Conservation (phyloP, 2,329 filamentous ascomycete genomes). For the Colletotrichum camelliae region DNA sequence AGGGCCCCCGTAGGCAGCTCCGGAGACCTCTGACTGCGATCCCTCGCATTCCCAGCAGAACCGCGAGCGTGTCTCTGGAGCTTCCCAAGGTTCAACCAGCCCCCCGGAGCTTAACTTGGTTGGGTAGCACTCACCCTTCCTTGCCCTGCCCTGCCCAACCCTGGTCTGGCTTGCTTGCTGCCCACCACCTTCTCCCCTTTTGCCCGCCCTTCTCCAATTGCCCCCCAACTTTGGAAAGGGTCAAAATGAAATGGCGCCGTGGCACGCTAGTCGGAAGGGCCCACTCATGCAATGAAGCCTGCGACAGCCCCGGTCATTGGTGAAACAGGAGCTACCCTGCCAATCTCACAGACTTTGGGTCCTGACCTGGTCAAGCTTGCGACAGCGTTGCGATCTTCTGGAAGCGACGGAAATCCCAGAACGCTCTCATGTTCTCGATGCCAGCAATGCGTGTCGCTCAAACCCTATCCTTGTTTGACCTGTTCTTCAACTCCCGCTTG, state of each 20-base stretch:
- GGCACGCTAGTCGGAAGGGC: not conserved
- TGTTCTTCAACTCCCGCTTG: conserved; percentile 6
- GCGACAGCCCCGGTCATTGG: conserved; percentile 46
- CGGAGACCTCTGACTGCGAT: not conserved
- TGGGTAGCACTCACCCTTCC: conserved; percentile 18
- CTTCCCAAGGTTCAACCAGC: conserved; percentile 15
- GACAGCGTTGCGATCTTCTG: conserved; percentile 46
- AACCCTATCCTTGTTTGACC: conserved; percentile 20
- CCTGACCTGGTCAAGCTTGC: conserved; percentile 50
- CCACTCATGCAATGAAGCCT: conserved; percentile 25
- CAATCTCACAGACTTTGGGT: conserved; percentile 47
- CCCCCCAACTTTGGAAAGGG: conserved; percentile 1
- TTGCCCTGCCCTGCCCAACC: conserved; percentile 1
- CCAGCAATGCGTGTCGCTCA: conserved; percentile 17
- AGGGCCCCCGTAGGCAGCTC: not conserved
- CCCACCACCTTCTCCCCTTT: not conserved
- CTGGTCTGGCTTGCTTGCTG: not conserved
- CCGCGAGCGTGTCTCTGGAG: conserved; percentile 1
- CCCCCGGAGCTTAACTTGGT: conserved; percentile 14
- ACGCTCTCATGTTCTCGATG: conserved; percentile 1
- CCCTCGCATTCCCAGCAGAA: conserved; percentile 1
- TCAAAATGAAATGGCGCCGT: conserved; percentile 13
- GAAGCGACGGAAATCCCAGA: conserved; percentile 40
- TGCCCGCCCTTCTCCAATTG: conserved; percentile 7
- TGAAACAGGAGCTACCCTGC: conserved; percentile 60